Conservation (phyloP, 371 early-diverging fungal genomes). For the Apophysomyces trapeziformis region DNA sequence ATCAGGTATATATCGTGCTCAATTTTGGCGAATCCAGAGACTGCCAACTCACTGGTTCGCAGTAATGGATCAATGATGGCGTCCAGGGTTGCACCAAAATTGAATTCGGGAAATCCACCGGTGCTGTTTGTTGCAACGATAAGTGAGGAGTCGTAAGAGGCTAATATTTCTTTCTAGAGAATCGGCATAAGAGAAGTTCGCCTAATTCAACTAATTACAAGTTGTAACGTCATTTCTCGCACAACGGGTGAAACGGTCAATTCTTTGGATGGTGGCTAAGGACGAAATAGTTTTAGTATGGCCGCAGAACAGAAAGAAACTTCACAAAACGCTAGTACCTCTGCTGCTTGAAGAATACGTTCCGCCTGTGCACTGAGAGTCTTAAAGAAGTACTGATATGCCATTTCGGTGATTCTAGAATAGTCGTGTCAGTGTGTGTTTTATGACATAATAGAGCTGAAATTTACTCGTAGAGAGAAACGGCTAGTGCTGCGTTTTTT, state of each 20-base stretch:
- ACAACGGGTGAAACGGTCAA: slow-evolving; percentile 65
- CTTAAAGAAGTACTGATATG: slow-evolving; percentile 74
- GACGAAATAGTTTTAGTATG: neutral
- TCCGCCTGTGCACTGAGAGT: slow-evolving; percentile 68
- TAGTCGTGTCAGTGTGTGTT: neutral
- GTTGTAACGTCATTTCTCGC: slow-evolving; percentile 68
- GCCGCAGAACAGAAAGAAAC: too few species aligned
- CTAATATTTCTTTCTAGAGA: slow-evolving; percentile 75
- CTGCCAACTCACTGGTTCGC: slow-evolving; percentile 72
- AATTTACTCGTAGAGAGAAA: slow-evolving; percentile 63
- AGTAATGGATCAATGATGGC: slow-evolving; percentile 77
- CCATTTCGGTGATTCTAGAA: slow-evolving; percentile 62
- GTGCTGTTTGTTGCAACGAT: slow-evolving; percentile 43
- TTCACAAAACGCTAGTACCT: slow-evolving; percentile 32
- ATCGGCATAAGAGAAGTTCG: neutral
- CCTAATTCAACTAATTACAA: slow-evolving; percentile 45
- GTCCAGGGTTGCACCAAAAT: slow-evolving; percentile 67
- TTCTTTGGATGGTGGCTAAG: slow-evolving; percentile 63
- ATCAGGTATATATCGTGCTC: slow-evolving; percentile 75
- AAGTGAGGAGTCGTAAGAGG: slow-evolving; percentile 77
- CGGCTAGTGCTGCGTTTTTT: slow-evolving; percentile 56
- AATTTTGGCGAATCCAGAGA: slow-evolving; percentile 52
- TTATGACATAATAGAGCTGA: neutral
- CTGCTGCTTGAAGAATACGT: slow-evolving; percentile 60
- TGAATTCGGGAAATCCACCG: slow-evolving; percentile 48